A percentile compares a stretch with the other conserved stretches of the same genome.
phyloP scores from a whole-genome alignment of 1,284 basidiomycete genomes.

The Schizophyllum amplum region DNA sequence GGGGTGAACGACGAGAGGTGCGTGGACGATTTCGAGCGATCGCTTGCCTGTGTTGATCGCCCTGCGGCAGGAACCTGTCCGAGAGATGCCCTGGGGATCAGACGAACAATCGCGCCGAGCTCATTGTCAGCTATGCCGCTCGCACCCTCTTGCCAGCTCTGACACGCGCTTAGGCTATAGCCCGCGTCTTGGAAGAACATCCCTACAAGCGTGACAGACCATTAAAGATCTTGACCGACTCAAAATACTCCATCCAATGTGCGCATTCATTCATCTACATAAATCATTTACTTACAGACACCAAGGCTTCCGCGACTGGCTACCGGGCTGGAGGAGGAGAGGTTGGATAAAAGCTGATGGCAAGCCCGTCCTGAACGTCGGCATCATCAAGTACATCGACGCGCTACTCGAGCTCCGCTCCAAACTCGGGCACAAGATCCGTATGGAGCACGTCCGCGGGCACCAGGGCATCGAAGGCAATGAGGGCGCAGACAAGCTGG shows the following conservation, averaged over 20 bases:
- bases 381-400: slow-evolving; percentile 55
- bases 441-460: slow-evolving; percentile 60
- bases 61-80: slow-evolving; percentile 51
- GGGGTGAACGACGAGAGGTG: slow-evolving; percentile 53
- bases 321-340: slow-evolving; percentile 49
- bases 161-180: slow-evolving; percentile 50
- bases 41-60: not conserved
- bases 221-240: slow-evolving; percentile 70
- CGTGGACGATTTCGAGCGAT: slow-evolving; percentile 4
- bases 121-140: slow-evolving; percentile 47
- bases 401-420: slow-evolving; percentile 43
- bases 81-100: slow-evolving; percentile 77
- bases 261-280: slow-evolving; percentile 10
- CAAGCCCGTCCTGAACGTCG: slow-evolving; percentile 53
- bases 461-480: slow-evolving; percentile 70
- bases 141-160: not conserved
- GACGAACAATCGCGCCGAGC: slow-evolving; percentile 84
- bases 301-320: slow-evolving; percentile 60
- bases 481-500: slow-evolving; percentile 68
- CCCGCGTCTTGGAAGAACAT: slow-evolving; percentile 65
- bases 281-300: not conserved
- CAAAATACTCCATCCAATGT: slow-evolving; percentile 70
- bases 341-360: slow-evolving; percentile 42
- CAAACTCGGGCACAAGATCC: slow-evolving; percentile 41
- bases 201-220: slow-evolving; percentile 36